Percentiles rank a stretch among this genome's conserved stretches.
These are phyloP conservation scores for Cryphonectria japonica DNA, from an alignment of 2,329 filamentous ascomycete species.

Conservation along the genomic window DNA sequence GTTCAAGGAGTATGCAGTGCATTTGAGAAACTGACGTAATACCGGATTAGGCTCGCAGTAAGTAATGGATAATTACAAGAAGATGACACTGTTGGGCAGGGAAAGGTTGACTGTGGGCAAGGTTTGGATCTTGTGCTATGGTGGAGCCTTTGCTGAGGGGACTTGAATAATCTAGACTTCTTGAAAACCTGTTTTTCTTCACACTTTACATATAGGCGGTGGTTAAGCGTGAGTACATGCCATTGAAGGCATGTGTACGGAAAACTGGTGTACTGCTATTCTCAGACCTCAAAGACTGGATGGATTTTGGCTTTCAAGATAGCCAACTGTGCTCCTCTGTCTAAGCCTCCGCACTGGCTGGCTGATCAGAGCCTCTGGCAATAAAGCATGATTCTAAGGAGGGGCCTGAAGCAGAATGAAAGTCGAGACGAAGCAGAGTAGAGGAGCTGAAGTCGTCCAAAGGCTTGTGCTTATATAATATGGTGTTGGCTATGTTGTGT, in stretches of 20 bases:
- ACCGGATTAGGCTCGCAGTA: too few relatives aligned
- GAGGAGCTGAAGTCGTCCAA: not conserved
- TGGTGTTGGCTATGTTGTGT: not conserved
- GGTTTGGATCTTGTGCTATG: too few relatives aligned
- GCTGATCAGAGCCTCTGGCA: not conserved
- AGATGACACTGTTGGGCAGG: too few relatives aligned
- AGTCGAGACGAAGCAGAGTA: not conserved
- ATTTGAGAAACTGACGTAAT: too few relatives aligned
- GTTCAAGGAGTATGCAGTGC: not conserved
- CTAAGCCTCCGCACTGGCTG: not conserved
- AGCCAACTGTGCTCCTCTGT: not conserved
- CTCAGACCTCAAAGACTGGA: not conserved
- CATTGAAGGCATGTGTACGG: too few relatives aligned
- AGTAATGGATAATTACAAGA: too few relatives aligned
- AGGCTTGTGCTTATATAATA: conserved; percentile 2
- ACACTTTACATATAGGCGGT: not conserved
- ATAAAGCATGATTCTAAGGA: not conserved
- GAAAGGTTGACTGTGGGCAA: too few relatives aligned
- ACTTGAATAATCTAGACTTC: too few relatives aligned
- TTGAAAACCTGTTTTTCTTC: too few relatives aligned
- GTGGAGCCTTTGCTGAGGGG: too few relatives aligned
- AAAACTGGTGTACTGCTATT: not conserved
- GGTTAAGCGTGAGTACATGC: not conserved
- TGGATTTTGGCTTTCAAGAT: not conserved
- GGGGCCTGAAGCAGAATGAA: not conserved